Evolutionary conservation across 352 stramenopile species (phyloP).

Genomic region (Thalassiosira exigua): DNA sequence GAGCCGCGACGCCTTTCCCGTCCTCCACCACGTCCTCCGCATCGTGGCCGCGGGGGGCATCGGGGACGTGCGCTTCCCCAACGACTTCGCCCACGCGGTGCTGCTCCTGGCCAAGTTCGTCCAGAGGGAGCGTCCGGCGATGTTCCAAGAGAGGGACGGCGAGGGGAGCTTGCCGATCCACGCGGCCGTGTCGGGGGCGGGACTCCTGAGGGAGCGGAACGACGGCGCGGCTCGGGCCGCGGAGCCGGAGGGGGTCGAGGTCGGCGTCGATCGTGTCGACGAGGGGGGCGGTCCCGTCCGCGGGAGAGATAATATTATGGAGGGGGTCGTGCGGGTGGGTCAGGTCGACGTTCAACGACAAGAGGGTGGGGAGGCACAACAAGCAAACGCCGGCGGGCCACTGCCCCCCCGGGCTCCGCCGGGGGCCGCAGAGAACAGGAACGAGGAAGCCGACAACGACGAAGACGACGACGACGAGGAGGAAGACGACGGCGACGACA

Average conservation of each 20-base stretch:
- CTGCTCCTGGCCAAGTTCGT: slow-evolving; percentile 48
- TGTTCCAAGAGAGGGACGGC: slow-evolving; percentile 53
- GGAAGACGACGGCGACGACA: slow-evolving; percentile 8
- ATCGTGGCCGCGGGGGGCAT: slow-evolving; percentile 31
- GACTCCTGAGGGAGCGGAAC: slow-evolving; percentile 10
- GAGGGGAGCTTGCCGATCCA: slow-evolving; percentile 38
- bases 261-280: neutral
- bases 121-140: slow-evolving; percentile 18
- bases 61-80: slow-evolving; percentile 36
- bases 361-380: neutral
- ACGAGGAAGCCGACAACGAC: slow-evolving; percentile 24
- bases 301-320: neutral
- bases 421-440: neutral
- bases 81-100: slow-evolving; percentile 42
- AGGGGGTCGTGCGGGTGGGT: neutral
- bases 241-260: neutral
- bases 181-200: slow-evolving; percentile 36
- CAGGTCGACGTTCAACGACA: too few relatives aligned
- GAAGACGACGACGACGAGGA: slow-evolving; percentile 22
- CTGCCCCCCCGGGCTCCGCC: neutral
- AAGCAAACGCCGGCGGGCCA: neutral
- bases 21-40: slow-evolving; percentile 40
- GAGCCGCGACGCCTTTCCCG: slow-evolving; percentile 25
- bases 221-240: slow-evolving; percentile 1
- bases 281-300: neutral